Evolutionary conservation across 805 yeast genomes (phyloP), one percentile per base, ranked within the genome.

Genomic region (Ogataea allantospora): DNA sequence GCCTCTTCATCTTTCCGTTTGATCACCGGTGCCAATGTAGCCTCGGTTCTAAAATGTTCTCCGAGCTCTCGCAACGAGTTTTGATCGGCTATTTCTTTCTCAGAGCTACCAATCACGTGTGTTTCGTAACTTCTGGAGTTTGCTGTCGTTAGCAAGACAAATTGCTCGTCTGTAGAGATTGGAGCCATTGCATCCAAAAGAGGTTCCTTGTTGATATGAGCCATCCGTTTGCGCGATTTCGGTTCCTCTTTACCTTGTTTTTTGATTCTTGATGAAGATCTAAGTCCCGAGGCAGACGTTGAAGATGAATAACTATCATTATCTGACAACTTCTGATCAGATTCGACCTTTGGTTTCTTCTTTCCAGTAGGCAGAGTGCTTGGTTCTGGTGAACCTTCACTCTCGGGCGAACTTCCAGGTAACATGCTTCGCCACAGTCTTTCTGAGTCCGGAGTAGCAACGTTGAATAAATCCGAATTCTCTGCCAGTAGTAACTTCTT

Each of bases 111-210:
- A 30, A 44, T 17, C 22, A 60, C 55, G 27, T 42, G 46, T 7
- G 45, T 44, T 17, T 51, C 54, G 42, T 53, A 60, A 1, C 47
- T 29, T 21, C 47, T 51, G 9, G 64, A 58, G 27, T 49, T 49
- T 1, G 50, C 44, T 16, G 50, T 51, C 2, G 67, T 58, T 6
- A 62, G 46, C 9, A 49, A 25, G 8, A 32, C 38, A 38, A 68
- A 66, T 32, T 68, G 71, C 7, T 54, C 54, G 7, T 48, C 41
- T 4, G 66, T 49, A 3, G 59, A 20, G 7, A 66, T 44, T 4
- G 66, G 61, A 0, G 64, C 48, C 29, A 55, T 44, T 2, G 64
- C 63, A 35, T 62, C 64, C 19, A 60, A 35, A 1, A 56, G 38
- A 12, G 34, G 38, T 18, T 25, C 26, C 30, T 22, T 17, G 18